Base-by-base conservation (phyloP, 2,329 filamentous ascomycete species). In the Trichophyton rubrum region DNA sequence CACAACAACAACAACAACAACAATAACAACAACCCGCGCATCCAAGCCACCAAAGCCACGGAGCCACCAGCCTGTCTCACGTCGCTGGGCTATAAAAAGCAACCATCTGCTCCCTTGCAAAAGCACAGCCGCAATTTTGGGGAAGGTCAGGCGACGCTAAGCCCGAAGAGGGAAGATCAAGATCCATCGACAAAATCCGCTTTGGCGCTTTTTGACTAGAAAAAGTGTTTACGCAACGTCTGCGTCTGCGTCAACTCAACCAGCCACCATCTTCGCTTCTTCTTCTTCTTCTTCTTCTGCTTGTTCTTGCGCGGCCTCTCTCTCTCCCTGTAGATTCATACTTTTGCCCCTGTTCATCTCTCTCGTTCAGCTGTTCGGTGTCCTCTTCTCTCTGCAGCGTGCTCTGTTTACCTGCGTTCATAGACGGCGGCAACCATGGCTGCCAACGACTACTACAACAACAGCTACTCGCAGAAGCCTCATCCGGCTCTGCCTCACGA, bases 351-450 rank as follows among this genome's bases (percentile, higher is more conserved):
- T n/a, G 13, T 35, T 17, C 17, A 30, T 13, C 51, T 6, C 51
- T 6, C 17, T 55, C 45, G 45, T 51, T 51, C 22, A 24, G 15
- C 33, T 15, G 51, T 17, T 8, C 27, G n/a, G 51, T 3, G 33
- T 38, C 33, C 11, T 38, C 33, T 5, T 53, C 13, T 30, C 11
- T 20, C 27, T 27, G 22, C 17, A 22, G 17, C 43, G 43, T 20
- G 43, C 43, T 20, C 43, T 47, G 49, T 55, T 35, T 35, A n/a
- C n/a, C n/a, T 20, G 20, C 8, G 27, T n/a, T 6, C 27, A 38
- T 17, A 17, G 33, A 35, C 51, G 30, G 51, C 51, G 11, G 7
- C 51, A 43, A 55, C 61, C 27, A 79, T 79, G 77, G 76, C 77
- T 53, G 71, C 76, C 60, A 77, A 78, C 73, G 65, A 67, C 0